A percentile compares a stretch with the other conserved stretches of the same genome.
Conservation (phyloP, 345 rosid genomes). For the Salix dunnii region DNA sequence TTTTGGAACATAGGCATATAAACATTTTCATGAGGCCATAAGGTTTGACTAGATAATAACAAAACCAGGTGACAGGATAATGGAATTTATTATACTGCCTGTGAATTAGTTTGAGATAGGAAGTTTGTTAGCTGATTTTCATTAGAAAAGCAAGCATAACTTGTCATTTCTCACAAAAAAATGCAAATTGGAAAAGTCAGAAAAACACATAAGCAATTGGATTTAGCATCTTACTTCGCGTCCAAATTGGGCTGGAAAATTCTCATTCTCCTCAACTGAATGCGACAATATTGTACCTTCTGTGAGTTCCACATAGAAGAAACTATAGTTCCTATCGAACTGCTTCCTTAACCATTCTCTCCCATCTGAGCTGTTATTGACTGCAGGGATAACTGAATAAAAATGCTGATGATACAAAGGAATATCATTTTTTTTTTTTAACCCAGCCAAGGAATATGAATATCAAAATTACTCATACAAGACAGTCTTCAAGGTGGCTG, state of each 20-base stretch:
- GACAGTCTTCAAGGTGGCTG: background rate
- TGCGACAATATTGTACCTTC: conserved; percentile 61
- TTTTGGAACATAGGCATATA: too few species aligned
- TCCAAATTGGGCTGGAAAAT: conserved; percentile 85
- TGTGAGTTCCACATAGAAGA: conserved; percentile 80
- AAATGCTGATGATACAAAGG: background rate
- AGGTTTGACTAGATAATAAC: too few species aligned
- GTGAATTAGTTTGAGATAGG: background rate
- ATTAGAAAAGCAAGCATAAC: background rate
- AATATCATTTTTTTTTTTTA: background rate
- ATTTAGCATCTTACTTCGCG: conserved; percentile 56
- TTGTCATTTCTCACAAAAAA: background rate
- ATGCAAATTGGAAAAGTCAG: background rate
- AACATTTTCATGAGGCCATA: too few species aligned
- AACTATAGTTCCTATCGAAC: conserved; percentile 50
- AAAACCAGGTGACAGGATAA: background rate
- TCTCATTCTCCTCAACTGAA: conserved; percentile 65
- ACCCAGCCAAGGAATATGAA: conserved; percentile 3
- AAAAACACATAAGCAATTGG: background rate
- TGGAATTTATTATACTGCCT: background rate
- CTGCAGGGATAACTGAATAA: conserved; percentile 33
- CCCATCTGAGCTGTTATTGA: conserved; percentile 44
- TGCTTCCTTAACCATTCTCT: conserved; percentile 66
- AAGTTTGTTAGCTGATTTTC: background rate
- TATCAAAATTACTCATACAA: background rate